A percentile compares a stretch with the other conserved stretches of the same genome.
These are phyloP conservation scores for Cordyceps farinosa DNA, from an alignment of 2,329 filamentous ascomycete species.

Conservation along the genomic window DNA sequence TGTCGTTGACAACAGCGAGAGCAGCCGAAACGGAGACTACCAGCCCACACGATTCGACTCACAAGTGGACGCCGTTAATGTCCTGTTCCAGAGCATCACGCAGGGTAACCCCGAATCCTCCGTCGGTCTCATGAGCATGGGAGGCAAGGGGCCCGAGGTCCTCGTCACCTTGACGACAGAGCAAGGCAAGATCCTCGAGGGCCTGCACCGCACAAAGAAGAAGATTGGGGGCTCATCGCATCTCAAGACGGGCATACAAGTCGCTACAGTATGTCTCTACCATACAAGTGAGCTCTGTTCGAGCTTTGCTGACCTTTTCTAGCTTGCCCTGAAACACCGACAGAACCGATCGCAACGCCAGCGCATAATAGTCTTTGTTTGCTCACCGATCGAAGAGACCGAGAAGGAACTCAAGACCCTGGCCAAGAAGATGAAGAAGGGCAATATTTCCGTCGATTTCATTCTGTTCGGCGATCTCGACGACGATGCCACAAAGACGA, in stretches of 20 bases:
- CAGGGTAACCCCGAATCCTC: slow-evolving; percentile 94
- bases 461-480: slow-evolving; percentile 92
- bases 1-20: slow-evolving; percentile 98
- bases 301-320: slow-evolving; percentile 65
- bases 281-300: neutral
- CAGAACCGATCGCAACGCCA: slow-evolving; percentile 97
- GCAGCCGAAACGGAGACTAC: slow-evolving; percentile 91
- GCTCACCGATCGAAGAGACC: slow-evolving; percentile 84
- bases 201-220: slow-evolving; percentile 79
- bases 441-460: slow-evolving; percentile 89
- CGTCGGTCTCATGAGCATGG: slow-evolving; percentile 98
- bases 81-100: slow-evolving; percentile 94
- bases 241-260: slow-evolving; percentile 89
- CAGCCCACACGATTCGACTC: slow-evolving; percentile 93
- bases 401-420: slow-evolving; percentile 85
- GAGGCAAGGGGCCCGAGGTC: slow-evolving; percentile 93
- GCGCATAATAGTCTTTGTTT: slow-evolving; percentile 95
- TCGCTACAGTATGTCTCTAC: slow-evolving; percentile 72
- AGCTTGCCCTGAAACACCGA: slow-evolving; percentile 95
- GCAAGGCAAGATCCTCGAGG: slow-evolving; percentile 90
- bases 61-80: slow-evolving; percentile 89
- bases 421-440: slow-evolving; percentile 99
- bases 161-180: slow-evolving; percentile 95
- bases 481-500: slow-evolving; percentile 83
- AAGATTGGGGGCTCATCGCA: slow-evolving; percentile 90